phyloP scores from a whole-genome alignment of 2,329 filamentous ascomycete genomes.

The Botryotinia convoluta region DNA sequence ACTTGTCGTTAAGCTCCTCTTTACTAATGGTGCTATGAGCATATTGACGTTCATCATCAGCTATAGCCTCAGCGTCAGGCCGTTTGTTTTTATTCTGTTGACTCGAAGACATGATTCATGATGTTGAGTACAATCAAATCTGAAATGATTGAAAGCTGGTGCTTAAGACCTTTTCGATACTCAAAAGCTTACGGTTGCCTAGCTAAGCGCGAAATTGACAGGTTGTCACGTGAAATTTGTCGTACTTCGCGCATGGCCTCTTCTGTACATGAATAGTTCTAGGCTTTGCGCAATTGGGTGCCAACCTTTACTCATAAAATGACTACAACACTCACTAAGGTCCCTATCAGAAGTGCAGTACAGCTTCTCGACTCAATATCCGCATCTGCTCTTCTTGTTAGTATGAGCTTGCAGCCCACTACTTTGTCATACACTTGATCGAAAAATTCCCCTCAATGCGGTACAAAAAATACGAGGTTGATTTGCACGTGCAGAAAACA shows the following conservation, averaged over 20 bases:
- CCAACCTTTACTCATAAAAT: neutral
- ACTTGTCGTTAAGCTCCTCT: slow-evolving; percentile 33
- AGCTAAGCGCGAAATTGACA: slow-evolving; percentile 7
- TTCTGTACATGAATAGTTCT: too few species aligned
- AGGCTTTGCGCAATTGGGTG: too few species aligned
- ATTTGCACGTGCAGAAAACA: neutral
- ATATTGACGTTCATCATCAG: slow-evolving; percentile 50
- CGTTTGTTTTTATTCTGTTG: slow-evolving; percentile 11
- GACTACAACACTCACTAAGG: neutral
- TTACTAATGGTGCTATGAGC: slow-evolving; percentile 41
- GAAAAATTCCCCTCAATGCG: neutral
- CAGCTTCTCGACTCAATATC: neutral
- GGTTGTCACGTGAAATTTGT: neutral
- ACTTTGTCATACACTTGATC: neutral
- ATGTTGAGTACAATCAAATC: neutral
- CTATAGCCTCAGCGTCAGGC: slow-evolving; percentile 31
- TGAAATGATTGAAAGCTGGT: neutral
- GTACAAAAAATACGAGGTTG: neutral
- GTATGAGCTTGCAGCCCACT: neutral
- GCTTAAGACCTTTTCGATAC: neutral
- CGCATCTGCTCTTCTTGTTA: neutral
- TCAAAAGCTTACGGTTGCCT: neutral
- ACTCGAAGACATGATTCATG: slow-evolving; percentile 19
- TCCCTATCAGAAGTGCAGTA: neutral
- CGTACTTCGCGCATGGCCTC: neutral